These are phyloP conservation scores for Globisporangium paddicum DNA, from an alignment of 352 stramenopile species.

Conservation along the genomic window DNA sequence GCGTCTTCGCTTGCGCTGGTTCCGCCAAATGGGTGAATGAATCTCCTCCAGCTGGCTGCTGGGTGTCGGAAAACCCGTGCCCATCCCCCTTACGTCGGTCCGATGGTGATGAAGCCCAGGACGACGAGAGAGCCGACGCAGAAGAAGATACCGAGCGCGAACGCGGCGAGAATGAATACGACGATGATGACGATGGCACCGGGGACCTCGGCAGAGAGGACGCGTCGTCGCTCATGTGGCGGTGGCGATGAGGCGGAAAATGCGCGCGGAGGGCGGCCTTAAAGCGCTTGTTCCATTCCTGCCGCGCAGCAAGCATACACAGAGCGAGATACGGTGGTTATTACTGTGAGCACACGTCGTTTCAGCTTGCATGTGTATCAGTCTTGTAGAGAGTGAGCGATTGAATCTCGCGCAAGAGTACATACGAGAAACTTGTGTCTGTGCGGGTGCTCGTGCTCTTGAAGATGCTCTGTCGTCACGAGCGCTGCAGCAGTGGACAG, in stretches of 20 bases:
- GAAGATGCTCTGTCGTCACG: background rate
- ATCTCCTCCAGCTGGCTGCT: background rate
- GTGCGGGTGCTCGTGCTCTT: background rate
- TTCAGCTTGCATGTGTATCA: background rate
- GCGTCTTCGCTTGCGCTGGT: background rate
- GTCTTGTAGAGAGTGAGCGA: background rate
- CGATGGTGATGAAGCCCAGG: background rate
- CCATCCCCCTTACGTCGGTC: background rate
- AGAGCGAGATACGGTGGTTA: background rate
- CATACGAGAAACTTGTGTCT: slow-evolving; percentile 7
- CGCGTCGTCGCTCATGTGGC: background rate
- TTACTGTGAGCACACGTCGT: background rate
- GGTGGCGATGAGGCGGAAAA: slow-evolving; percentile 1
- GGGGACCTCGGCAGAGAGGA: background rate
- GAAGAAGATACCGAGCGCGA: background rate
- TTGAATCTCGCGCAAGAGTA: background rate
- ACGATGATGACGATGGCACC: background rate
- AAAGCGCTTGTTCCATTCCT: slow-evolving; percentile 12
- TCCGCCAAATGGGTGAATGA: background rate
- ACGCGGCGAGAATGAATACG: background rate
- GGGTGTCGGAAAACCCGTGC: background rate
- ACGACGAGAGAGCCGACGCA: no score
- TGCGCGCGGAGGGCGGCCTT: slow-evolving; percentile 2
- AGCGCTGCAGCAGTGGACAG: background rate
- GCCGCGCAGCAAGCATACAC: background rate